These are phyloP conservation scores for Cutaneotrichosporon sp. DNA, from an alignment of 1,284 basidiomycete genomes.

Conservation along the genomic window DNA sequence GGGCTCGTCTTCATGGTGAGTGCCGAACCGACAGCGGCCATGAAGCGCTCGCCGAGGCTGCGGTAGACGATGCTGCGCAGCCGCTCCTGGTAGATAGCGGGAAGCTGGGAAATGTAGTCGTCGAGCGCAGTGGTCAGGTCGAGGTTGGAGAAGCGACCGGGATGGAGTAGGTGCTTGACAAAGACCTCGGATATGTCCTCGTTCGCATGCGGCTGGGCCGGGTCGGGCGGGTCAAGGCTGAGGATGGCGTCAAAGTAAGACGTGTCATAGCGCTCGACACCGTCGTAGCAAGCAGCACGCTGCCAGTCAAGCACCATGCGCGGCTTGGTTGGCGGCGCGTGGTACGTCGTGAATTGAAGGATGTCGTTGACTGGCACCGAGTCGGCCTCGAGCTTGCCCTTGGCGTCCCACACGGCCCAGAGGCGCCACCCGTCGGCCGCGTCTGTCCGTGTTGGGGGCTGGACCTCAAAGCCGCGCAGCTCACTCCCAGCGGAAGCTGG, in stretches of 20 bases:
- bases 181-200: slow-evolving; percentile 65
- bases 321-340: slow-evolving; percentile 25
- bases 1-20: slow-evolving; percentile 71
- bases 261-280: slow-evolving; percentile 74
- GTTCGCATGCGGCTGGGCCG: slow-evolving; percentile 40
- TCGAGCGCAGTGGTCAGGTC: slow-evolving; percentile 77
- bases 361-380: slow-evolving; percentile 39
- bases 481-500: slow-evolving; percentile 32
- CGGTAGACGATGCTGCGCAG: slow-evolving; percentile 56
- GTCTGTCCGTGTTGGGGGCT: slow-evolving; percentile 33
- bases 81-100: slow-evolving; percentile 19
- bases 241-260: slow-evolving; percentile 81
- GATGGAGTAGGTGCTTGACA: slow-evolving; percentile 76
- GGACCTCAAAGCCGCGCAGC: slow-evolving; percentile 53
- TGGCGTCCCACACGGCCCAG: slow-evolving; percentile 54
- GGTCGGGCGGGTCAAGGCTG: slow-evolving; percentile 63
- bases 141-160: slow-evolving; percentile 79
- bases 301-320: slow-evolving; percentile 44
- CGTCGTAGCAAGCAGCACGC: slow-evolving; percentile 20
- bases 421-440: slow-evolving; percentile 49
- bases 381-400: slow-evolving; percentile 32
- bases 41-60: slow-evolving; percentile 72
- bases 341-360: slow-evolving; percentile 43
- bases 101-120: slow-evolving; percentile 71
- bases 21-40: slow-evolving; percentile 81